These are phyloP conservation scores for Diaporthe citrichinensis DNA, from an alignment of 2,329 filamentous ascomycete species.

Conservation along the genomic window DNA sequence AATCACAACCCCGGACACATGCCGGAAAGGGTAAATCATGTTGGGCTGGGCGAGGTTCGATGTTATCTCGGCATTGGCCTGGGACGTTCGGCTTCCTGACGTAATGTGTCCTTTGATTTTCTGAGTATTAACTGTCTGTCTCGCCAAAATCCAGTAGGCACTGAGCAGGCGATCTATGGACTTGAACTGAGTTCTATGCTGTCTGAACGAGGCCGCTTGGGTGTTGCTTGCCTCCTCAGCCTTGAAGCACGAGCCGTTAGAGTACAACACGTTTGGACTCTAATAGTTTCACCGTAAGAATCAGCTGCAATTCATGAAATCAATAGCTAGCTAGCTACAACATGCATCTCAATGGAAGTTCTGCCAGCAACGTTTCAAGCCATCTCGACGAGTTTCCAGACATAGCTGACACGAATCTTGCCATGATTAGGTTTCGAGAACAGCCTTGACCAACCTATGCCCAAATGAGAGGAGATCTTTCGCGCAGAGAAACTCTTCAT, in stretches of 20 bases:
- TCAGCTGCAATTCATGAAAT: background rate
- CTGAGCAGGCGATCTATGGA: background rate
- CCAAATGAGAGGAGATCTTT: background rate
- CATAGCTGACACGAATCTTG: background rate
- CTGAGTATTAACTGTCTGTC: background rate
- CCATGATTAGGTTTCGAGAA: background rate
- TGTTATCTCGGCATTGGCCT: background rate
- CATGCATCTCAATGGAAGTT: background rate
- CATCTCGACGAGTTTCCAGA: background rate
- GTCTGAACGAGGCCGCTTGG: background rate
- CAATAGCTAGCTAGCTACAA: background rate
- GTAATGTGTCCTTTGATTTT: background rate
- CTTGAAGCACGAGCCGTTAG: no score
- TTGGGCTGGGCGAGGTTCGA: background rate
- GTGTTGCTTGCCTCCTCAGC: background rate
- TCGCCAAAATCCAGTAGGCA: background rate
- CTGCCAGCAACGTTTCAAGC: no score
- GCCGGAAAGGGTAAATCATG: slow-evolving; percentile 9
- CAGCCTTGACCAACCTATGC: background rate
- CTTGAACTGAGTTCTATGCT: background rate
- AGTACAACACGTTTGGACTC: background rate
- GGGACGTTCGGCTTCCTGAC: background rate
- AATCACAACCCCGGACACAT: slow-evolving; percentile 10
- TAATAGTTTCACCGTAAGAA: background rate
- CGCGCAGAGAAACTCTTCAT: background rate